phyloP scores from a whole-genome alignment of 805 yeast genomes.

The Cyberlindnera petersonii region DNA sequence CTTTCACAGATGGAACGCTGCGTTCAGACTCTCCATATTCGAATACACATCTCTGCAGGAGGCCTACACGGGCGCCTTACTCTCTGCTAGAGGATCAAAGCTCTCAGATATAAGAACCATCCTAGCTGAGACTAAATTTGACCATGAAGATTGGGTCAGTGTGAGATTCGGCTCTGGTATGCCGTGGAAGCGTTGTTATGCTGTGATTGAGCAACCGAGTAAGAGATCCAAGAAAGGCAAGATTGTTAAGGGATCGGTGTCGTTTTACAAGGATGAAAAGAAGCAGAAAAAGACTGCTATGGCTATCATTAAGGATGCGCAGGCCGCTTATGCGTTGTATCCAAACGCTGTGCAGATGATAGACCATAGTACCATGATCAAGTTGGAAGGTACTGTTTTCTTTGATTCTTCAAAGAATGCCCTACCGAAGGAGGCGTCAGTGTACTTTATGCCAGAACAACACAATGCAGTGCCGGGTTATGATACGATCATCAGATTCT shows the following conservation, averaged over 20 bases:
- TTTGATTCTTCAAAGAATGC: conserved; percentile 48
- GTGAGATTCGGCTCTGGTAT: conserved; percentile 95
- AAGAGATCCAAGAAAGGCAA: conserved; percentile 42
- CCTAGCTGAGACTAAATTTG: conserved; percentile 77
- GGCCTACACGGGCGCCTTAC: conserved; percentile 92
- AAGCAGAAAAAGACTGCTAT: conserved; percentile 67
- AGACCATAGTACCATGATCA: conserved; percentile 84
- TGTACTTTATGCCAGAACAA: conserved; percentile 78
- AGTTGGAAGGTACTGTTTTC: conserved; percentile 76
- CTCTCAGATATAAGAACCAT: conserved; percentile 83
- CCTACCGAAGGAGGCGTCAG: conserved; percentile 50
- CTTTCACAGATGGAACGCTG: conserved; percentile 74
- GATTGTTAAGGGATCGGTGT: conserved; percentile 32
- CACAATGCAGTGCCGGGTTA: conserved; percentile 81
- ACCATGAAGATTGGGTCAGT: conserved; percentile 91
- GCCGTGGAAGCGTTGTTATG: conserved; percentile 96
- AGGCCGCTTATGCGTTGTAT: conserved; percentile 82
- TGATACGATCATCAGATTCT: conserved; percentile 79
- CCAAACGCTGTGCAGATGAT: conserved; percentile 81
- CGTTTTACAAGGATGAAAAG: conserved; percentile 81
- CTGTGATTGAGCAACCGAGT: conserved; percentile 74
- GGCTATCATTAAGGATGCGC: conserved; percentile 72
- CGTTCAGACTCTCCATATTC: conserved; percentile 73
- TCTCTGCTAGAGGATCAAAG: conserved; percentile 86
- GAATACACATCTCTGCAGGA: conserved; percentile 86